phyloP scores from a whole-genome alignment of 148 eudicot genomes.

The Nepenthes mirabilis region DNA sequence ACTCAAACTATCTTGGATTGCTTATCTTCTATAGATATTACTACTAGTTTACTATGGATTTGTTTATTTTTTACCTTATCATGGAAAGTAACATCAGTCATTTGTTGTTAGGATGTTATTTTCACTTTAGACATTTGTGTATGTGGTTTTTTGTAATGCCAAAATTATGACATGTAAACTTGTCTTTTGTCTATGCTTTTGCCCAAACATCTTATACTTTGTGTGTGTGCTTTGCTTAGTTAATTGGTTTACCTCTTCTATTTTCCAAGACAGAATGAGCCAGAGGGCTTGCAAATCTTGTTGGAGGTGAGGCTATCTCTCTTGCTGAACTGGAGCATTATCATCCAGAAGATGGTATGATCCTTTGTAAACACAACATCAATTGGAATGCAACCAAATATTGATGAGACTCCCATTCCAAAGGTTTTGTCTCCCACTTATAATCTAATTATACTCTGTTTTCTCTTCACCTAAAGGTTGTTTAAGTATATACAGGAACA shows the following conservation, averaged over 20 bases:
- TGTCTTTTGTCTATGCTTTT: too few species aligned
- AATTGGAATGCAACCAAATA: constrained; percentile 61
- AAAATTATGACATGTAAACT: too few species aligned
- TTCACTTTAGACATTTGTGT: too few species aligned
- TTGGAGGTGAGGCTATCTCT: constrained; percentile 55
- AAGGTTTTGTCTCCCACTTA: constrained; percentile 7
- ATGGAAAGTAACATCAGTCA: too few species aligned
- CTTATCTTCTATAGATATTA: too few species aligned
- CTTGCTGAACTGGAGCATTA: constrained; percentile 35
- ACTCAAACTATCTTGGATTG: too few species aligned
- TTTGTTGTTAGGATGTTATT: too few species aligned
- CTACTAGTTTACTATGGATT: too few species aligned
- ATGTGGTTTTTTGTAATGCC: too few species aligned
- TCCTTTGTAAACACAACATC: constrained; percentile 64
- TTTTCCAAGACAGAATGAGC: constrained; percentile 34
- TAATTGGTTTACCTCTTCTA: background rate
- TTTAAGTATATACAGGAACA: background rate
- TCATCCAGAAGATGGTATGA: constrained; percentile 50
- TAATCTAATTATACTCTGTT: background rate
- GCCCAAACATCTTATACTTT: too few species aligned
- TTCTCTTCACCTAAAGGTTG: background rate
- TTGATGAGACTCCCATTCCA: constrained; percentile 43
- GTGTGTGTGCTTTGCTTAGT: too few species aligned
- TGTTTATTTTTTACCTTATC: too few species aligned
- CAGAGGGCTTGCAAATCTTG: constrained; percentile 37